Evolutionary conservation across 371 early-diverging fungal genomes (phyloP), one percentile per base, ranked within the genome.

Genomic region (Circinella umbellata): DNA sequence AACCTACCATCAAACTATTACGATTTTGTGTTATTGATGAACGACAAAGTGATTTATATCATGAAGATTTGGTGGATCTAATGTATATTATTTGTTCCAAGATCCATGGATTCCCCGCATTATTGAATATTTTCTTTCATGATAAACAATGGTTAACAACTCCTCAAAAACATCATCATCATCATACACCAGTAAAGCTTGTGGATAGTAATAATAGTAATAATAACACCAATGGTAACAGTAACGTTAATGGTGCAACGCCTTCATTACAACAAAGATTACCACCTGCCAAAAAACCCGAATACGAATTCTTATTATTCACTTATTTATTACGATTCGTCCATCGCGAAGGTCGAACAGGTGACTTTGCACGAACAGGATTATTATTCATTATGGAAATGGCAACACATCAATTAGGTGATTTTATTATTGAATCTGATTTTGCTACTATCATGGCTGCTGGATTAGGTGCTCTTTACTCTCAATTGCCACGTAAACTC

Each of bases 351-450:
- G 96, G 96, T 39, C 84, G 90, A 66, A 78, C 90, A 6, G 96
- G 97, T 10, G 98, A 98, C 70, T 93, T 88, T 70, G 95, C 97
- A 4, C 84, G 98, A 18, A 94, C 95, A 13, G 95, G 95, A n/a
- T 80, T 96, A 49, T 79, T 94, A 46, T 94, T 96, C 71, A 73
- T 98, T 55, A 86, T 98, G 74, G 96, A 96, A 69, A 86, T 97
- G 75, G 93, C 93, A 0, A 86, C 85, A 5, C 86, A 88, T 11
- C 87, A 87, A 35, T 79, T 97, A 38, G 91, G 92, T 38, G 87
- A 91, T 36, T 96, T 93, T 79, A 92, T 98, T 47, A 71, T 90
- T 39, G 86, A 87, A 61, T 91, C 92, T 63, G 95, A 95, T 59
- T 95, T 97, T 77, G 86, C 93, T 2, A 88, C 89, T 1, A 89